Percentiles rank a stretch among this genome's conserved stretches.
Conservation (phyloP, 192 early-diverging fungal species). For the Umbelopsis sp. region DNA sequence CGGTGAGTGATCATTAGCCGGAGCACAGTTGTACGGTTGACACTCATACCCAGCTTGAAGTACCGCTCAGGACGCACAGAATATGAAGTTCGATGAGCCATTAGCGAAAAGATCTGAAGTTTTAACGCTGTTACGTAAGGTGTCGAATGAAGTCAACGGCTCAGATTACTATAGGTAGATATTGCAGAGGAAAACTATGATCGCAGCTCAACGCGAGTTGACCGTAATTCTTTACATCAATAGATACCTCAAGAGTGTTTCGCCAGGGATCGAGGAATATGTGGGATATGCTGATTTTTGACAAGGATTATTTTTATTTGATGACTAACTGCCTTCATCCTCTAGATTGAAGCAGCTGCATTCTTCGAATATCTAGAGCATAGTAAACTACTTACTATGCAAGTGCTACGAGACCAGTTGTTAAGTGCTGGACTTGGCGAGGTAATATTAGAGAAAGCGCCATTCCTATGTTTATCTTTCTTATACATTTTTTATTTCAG, state of each 20-base stretch:
- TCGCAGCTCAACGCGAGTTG: too few species aligned
- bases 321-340: not conserved
- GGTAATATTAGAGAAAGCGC: not conserved
- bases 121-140: slow-evolving; percentile 30
- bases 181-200: not conserved
- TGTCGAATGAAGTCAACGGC: slow-evolving; percentile 38
- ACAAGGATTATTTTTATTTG: too few species aligned
- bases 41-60: not conserved
- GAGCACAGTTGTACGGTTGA: not conserved
- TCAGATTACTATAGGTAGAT: slow-evolving; percentile 43
- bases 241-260: slow-evolving; percentile 38
- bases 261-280: slow-evolving; percentile 44
- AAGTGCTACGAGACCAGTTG: slow-evolving; percentile 30
- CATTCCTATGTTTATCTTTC: not conserved
- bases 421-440: slow-evolving; percentile 12
- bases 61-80: not conserved
- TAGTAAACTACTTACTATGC: slow-evolving; percentile 22
- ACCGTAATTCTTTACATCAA: too few species aligned
- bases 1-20: slow-evolving; percentile 18
- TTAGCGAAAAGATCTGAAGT: slow-evolving; percentile 32
- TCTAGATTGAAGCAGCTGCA: slow-evolving; percentile 42
- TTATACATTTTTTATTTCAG: slow-evolving; percentile 13
- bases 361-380: slow-evolving; percentile 42
- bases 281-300: not conserved
- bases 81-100: slow-evolving; percentile 35